phyloP scores from a whole-genome alignment of 768 basidiomycete species.

The Macrolepiota albuminosa region DNA sequence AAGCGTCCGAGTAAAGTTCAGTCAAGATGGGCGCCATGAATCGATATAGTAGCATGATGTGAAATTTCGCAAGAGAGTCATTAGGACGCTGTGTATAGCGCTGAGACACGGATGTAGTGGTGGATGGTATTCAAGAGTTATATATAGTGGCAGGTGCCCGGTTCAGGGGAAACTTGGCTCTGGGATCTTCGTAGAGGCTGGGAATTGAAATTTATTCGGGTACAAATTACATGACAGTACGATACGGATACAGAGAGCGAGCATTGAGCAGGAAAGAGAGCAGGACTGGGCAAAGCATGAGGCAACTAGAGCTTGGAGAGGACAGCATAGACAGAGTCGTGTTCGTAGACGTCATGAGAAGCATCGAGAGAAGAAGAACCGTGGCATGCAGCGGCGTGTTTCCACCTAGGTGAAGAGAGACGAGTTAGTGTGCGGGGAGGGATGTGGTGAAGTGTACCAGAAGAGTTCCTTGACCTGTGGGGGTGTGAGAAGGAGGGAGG shows the following conservation, averaged over 20 bases:
- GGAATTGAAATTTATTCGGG: no score
- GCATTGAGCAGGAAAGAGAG: no score
- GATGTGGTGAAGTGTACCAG: slow-evolving; percentile 39
- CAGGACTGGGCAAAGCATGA: not conserved
- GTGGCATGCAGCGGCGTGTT: slow-evolving; percentile 79
- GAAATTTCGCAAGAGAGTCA: no score
- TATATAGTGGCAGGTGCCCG: no score
- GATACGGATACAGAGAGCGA: no score
- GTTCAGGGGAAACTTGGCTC: no score
- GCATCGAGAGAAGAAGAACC: slow-evolving; percentile 46
- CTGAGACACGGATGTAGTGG: no score
- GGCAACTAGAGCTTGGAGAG: not conserved
- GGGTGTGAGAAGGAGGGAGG: not conserved
- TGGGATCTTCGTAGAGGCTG: no score
- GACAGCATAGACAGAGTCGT: slow-evolving; percentile 9
- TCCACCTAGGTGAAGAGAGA: slow-evolving; percentile 49
- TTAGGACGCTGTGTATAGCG: no score
- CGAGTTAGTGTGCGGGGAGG: not conserved
- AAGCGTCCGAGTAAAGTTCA: not conserved
- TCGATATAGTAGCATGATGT: no score
- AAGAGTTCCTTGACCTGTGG: slow-evolving; percentile 65
- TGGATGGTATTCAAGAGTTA: no score
- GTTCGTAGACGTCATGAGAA: slow-evolving; percentile 41
- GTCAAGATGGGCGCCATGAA: not conserved
- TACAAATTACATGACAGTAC: no score